Conservation (phyloP, 1,284 basidiomycete genomes). For the Naganishia liquefaciens region DNA sequence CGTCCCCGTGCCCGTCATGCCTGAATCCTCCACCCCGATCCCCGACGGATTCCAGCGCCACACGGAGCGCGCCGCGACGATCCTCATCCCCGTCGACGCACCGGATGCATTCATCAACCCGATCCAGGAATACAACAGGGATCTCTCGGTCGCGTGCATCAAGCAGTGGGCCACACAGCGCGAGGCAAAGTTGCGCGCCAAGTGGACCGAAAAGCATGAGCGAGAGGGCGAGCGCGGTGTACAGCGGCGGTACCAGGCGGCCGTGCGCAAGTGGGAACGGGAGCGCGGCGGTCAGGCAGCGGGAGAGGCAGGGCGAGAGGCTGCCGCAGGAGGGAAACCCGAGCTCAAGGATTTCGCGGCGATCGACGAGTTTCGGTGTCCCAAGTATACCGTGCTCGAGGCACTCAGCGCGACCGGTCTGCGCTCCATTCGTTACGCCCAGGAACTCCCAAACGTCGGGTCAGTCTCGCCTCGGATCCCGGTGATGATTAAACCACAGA, state of each 20-base stretch:
- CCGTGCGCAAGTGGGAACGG: slow-evolving; percentile 15
- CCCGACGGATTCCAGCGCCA: slow-evolving; percentile 65
- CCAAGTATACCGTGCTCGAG: slow-evolving; percentile 83
- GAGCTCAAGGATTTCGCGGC: slow-evolving; percentile 24
- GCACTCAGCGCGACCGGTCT: slow-evolving; percentile 94
- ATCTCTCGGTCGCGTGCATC: slow-evolving; percentile 87
- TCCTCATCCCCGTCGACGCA: slow-evolving; percentile 75
- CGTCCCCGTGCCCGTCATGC: slow-evolving; percentile 5
- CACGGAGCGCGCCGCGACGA: slow-evolving; percentile 79
- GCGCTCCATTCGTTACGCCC: slow-evolving; percentile 93
- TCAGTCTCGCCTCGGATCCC: too few species aligned
- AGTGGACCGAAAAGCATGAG: slow-evolving; percentile 40
- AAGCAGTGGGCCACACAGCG: slow-evolving; percentile 63
- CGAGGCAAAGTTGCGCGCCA: slow-evolving; percentile 39
- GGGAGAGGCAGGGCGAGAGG: slow-evolving; percentile 25
- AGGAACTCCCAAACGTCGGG: slow-evolving; percentile 91
- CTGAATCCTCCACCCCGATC: slow-evolving; percentile 34
- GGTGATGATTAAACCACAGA: too few species aligned
- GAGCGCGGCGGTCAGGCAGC: slow-evolving; percentile 31
- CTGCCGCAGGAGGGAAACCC: neutral
- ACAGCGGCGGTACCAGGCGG: slow-evolving; percentile 28
- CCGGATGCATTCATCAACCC: slow-evolving; percentile 84
- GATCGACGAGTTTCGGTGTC: slow-evolving; percentile 58
- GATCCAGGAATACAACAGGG: slow-evolving; percentile 97
- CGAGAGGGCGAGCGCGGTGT: slow-evolving; percentile 26